phyloP scores from a whole-genome alignment of 2,329 filamentous ascomycete species.

The Simplicillium sp. region DNA sequence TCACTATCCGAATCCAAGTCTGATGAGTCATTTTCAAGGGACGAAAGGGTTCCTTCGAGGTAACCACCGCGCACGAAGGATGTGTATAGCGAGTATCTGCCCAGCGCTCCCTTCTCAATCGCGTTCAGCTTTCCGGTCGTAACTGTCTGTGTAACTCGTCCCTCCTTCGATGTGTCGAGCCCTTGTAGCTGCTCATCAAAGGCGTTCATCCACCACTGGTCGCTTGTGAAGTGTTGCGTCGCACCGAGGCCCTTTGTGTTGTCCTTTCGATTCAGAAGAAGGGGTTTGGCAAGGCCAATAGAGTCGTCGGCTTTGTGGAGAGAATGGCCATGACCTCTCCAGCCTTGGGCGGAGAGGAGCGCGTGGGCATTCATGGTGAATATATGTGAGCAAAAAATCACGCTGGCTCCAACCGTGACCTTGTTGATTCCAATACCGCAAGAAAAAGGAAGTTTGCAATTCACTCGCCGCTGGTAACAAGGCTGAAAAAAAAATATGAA shows the following conservation, averaged over 20 bases:
- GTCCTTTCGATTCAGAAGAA: conserved; percentile 74
- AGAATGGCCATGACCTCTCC: conserved; percentile 81
- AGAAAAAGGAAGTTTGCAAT: no score
- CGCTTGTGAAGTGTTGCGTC: conserved; percentile 56
- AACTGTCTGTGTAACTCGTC: conserved; percentile 47
- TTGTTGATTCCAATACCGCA: no score
- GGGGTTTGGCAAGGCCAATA: conserved; percentile 71
- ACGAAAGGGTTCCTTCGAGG: conserved; percentile 59
- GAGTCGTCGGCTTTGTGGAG: conserved; percentile 66
- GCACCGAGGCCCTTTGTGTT: conserved; percentile 75
- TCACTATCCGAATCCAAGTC: conserved; percentile 15
- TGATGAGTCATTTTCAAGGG: conserved; percentile 14
- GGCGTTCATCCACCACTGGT: conserved; percentile 96
- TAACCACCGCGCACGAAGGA: conserved; percentile 78
- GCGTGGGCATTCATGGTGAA: conserved; percentile 69
- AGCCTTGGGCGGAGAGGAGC: conserved; percentile 78
- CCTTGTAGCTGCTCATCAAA: conserved; percentile 86
- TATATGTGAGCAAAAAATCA: no score
- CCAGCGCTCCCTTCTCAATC: conserved; percentile 40
- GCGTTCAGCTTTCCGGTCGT: conserved; percentile 44
- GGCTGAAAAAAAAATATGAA: no score
- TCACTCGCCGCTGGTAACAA: no score
- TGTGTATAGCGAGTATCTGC: conserved; percentile 62
- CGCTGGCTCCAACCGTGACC: no score
- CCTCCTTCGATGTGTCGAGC: conserved; percentile 53